A percentile compares a stretch with the other conserved stretches of the same genome.
Conservation (phyloP, 2,329 filamentous ascomycete species). For the Pleomassaria siparia region DNA sequence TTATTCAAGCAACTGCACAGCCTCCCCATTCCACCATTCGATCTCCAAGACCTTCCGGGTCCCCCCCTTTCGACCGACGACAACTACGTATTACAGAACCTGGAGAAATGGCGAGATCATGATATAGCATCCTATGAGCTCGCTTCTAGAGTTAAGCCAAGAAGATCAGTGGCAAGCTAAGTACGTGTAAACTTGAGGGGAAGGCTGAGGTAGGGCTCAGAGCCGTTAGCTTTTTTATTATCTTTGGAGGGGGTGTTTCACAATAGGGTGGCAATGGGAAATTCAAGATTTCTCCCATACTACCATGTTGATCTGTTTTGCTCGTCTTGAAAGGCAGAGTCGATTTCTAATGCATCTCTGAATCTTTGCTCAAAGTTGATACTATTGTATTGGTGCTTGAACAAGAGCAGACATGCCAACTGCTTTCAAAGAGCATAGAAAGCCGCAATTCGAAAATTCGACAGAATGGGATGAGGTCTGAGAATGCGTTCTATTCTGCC, state of each 20-base stretch:
- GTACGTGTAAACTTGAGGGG: slow-evolving; percentile 21
- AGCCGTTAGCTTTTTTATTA: slow-evolving; percentile 18
- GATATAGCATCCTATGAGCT: background rate
- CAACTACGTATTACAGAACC: background rate
- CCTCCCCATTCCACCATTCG: background rate
- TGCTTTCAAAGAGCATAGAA: too few relatives aligned
- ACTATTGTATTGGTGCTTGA: too few relatives aligned
- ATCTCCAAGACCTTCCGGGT: background rate
- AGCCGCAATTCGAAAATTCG: too few relatives aligned
- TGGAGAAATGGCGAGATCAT: background rate
- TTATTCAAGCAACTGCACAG: background rate
- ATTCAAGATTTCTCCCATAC: too few relatives aligned
- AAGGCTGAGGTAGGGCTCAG: slow-evolving; percentile 14
- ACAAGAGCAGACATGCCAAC: too few relatives aligned
- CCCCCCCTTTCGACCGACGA: background rate
- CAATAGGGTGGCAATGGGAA: background rate
- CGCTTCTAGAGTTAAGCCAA: slow-evolving; percentile 18
- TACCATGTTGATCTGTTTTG: background rate
- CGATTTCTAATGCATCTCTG: too few relatives aligned
- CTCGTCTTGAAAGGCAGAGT: too few relatives aligned
- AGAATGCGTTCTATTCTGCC: background rate
- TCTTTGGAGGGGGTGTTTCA: slow-evolving; percentile 5
- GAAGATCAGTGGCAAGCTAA: slow-evolving; percentile 10
- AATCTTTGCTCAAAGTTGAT: too few relatives aligned
- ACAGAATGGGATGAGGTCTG: background rate